Base-by-base conservation (phyloP, 2,329 filamentous ascomycete species). In the Xylaria sp. region DNA sequence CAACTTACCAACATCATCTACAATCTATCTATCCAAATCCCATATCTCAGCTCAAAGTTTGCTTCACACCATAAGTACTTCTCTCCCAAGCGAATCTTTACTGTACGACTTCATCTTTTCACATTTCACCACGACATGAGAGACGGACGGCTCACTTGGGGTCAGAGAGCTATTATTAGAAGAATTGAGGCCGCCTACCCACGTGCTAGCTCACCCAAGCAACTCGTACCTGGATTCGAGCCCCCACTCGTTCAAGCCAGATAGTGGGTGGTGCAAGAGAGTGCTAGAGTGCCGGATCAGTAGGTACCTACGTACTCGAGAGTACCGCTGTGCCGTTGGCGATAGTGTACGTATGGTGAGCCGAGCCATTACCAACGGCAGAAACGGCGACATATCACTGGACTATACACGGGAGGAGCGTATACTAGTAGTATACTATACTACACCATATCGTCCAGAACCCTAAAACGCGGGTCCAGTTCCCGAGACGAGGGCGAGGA, bases 131-230 rank as follows among this genome's bases (percentile, higher is more conserved):
- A 39, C 62, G 41, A 68, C 28, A 51, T 25, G 9, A 55, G 28
- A 48, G 37, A 62, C 50, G 23, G n/a, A 54, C 25, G 23, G 44
- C 15, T 46, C 23, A 23, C 62, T 65, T 39, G 31, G 23, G 25
- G 15, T 12, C 25, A 31, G 25, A 37, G 34, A 34, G 34, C 54
- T 64, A 39, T 59, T 58, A 62, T 31, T 50, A 58, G 37, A 55
- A n/a, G 52, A 63, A 68, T 23, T 69, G 67, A 69, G 67, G 67
- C 67, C 67, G 67, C 67, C 67, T 52, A 18, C 64, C 63, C 63
- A 69, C 57, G 51, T 57, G 46, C 41, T 50, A 64, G 61, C 56
- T 68, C 52, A 44, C 39, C 60, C 63, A 59, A 68, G 66, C 61
- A 39, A 61, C 34, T 57, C 57, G 62, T 65, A 56, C 63, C 58